Conservation (phyloP, 371 early-diverging fungal genomes). For the Rhizopus sp. region DNA sequence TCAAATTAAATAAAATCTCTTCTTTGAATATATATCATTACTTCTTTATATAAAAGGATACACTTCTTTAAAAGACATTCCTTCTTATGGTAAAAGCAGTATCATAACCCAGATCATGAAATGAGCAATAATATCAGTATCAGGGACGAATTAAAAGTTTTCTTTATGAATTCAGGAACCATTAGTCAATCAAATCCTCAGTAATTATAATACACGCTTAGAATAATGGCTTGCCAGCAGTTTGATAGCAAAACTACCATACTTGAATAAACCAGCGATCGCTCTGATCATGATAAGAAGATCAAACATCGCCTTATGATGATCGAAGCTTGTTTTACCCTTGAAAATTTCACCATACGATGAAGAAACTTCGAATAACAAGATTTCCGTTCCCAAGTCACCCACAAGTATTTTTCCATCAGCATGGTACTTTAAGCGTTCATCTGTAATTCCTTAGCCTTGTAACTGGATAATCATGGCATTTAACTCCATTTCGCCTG, state of each 20-base stretch:
- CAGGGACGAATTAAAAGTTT: too few relatives aligned
- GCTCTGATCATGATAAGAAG: slow-evolving; percentile 6
- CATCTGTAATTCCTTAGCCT: slow-evolving; percentile 9
- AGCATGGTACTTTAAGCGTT: slow-evolving; percentile 4
- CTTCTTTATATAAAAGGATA: too few relatives aligned
- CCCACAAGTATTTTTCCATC: slow-evolving; percentile 5
- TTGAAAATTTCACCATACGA: slow-evolving; percentile 9
- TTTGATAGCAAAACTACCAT: slow-evolving; percentile 16
- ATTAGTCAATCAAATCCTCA: too few relatives aligned
- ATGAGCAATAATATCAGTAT: too few relatives aligned
- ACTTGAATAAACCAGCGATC: slow-evolving; percentile 6
- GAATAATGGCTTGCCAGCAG: too few relatives aligned
- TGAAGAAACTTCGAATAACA: slow-evolving; percentile 15
- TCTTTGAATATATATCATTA: too few relatives aligned
- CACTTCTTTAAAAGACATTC: too few relatives aligned
- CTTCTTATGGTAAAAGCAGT: too few relatives aligned
- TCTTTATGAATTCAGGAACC: too few relatives aligned
- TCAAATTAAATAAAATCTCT: too few relatives aligned
- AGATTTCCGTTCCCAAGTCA: slow-evolving; percentile 4
- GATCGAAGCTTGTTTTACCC: slow-evolving; percentile 5
- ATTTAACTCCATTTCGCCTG: slow-evolving; percentile 4
- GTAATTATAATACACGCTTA: too few relatives aligned
- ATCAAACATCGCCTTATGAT: slow-evolving; percentile 17
- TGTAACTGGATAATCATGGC: slow-evolving; percentile 7
- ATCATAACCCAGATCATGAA: too few relatives aligned